Base-by-base conservation (phyloP, 306 rosid genomes). In the Vicia villosa region DNA sequence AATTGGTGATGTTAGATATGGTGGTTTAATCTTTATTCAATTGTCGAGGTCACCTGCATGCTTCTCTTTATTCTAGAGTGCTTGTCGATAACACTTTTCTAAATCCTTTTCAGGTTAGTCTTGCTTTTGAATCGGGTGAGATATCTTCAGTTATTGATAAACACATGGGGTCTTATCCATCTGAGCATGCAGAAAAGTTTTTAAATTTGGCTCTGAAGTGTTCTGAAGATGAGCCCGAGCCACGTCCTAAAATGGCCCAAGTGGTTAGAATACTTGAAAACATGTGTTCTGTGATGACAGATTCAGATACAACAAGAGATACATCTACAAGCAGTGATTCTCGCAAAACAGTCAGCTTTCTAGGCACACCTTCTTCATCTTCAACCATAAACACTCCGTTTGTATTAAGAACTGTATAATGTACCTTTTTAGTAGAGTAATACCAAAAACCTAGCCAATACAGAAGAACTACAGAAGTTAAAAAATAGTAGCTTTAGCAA, bases 231-330 rank as follows among this genome's bases (percentile, higher is more conserved):
- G 24, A 58, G 6, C 64, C 64, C 30, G 64, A 15, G 41, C 64
- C 64, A 4, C 21, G 64, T 30, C 64, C 64, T 3, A 58, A 58
- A 58, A 58, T 58, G 42, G 42, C 64, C 30, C 24, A 15, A 32
- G 64, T 58, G 14, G 42, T 58, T n/a, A 30, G 64, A 58, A 41
- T 3, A 20, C 64, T 58, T 32, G 64, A 58, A 58, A 32, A 58
- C 22, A 58, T 58, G 12, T 58, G 22, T 15, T 58, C 22, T 15
- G 10, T 32, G 43, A 58, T 58, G 64, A 15, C 43, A 32, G 64
- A 58, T 32, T 58, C 22, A 58, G 64, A 58, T 58, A 15, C 42
- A 40, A n/a, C 10, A 6, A 32, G 64, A 30, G 43, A 2, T 30
- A 3, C 21, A n/a, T 30, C 64, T 30, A 30, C 42, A 58, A 58